Conservation (phyloP, 2,329 filamentous ascomycete genomes). For the Ceratocystis destructans region DNA sequence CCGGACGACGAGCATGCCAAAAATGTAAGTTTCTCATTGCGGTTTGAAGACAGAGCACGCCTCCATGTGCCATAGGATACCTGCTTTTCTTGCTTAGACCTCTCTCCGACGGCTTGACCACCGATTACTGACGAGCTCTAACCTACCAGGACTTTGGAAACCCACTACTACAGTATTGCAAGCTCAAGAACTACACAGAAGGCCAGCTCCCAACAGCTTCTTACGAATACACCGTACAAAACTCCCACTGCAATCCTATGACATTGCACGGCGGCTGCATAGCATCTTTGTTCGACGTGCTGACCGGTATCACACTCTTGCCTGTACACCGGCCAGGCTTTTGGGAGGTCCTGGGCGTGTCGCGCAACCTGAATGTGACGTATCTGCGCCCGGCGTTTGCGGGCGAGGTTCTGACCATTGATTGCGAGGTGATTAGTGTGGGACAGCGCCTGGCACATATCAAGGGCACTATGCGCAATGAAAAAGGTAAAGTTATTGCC, state of each 20-base stretch:
- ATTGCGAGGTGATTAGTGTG: slow-evolving; percentile 43
- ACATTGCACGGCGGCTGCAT: slow-evolving; percentile 51
- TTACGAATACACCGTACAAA: slow-evolving; percentile 38
- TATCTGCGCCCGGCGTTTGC: slow-evolving; percentile 49
- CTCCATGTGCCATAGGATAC: background rate
- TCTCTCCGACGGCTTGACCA: background rate
- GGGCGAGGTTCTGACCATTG: slow-evolving; percentile 38
- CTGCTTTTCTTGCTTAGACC: background rate
- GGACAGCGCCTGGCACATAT: slow-evolving; percentile 42
- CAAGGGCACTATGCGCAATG: slow-evolving; percentile 40
- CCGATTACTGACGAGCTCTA: too few species aligned
- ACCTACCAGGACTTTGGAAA: slow-evolving; percentile 33
- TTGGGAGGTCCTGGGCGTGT: slow-evolving; percentile 50
- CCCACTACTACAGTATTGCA: slow-evolving; percentile 30
- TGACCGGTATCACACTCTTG: slow-evolving; percentile 45
- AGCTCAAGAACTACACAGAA: slow-evolving; percentile 28
- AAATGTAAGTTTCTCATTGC: background rate
- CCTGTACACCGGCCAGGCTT: slow-evolving; percentile 41
- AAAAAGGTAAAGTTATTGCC: slow-evolving; percentile 40
- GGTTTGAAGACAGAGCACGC: too few species aligned
- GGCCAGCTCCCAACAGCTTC: slow-evolving; percentile 29
- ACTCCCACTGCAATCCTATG: slow-evolving; percentile 39
- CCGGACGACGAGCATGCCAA: background rate
- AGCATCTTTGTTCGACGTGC: slow-evolving; percentile 53
- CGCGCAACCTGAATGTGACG: slow-evolving; percentile 50